Evolutionary conservation across 805 yeast genomes (phyloP).

Genomic region (Scheffersomyces stipitis): DNA sequence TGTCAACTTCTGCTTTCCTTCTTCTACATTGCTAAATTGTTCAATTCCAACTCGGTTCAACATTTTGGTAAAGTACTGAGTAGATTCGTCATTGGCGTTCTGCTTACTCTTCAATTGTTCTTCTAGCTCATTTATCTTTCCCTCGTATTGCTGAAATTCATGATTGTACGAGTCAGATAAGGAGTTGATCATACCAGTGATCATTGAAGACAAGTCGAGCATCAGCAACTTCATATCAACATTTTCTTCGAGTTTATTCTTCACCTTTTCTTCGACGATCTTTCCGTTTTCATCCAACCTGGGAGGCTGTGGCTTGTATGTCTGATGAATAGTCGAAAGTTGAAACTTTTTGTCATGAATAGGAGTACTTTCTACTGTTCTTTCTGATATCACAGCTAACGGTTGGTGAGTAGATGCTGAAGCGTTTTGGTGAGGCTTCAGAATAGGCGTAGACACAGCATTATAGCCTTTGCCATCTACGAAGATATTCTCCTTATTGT

Average conservation of each 20-base stretch:
- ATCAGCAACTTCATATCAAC: constrained; percentile 24
- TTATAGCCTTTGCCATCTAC: constrained; percentile 30
- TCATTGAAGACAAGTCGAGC: constrained; percentile 35
- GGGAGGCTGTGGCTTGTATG: constrained; percentile 35
- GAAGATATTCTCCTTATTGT: constrained; percentile 51
- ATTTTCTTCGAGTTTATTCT: constrained; percentile 14
- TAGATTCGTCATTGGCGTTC: constrained; percentile 37
- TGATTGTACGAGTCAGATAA: constrained; percentile 55
- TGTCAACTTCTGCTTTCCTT: constrained; percentile 22
- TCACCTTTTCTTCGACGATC: constrained; percentile 12
- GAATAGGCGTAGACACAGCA: constrained; percentile 32
- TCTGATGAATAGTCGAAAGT: constrained; percentile 7
- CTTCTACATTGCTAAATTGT: constrained; percentile 21
- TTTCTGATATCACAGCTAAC: constrained; percentile 32
- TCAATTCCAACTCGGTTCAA: constrained; percentile 30
- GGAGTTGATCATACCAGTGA: constrained; percentile 45
- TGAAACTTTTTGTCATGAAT: constrained; percentile 5
- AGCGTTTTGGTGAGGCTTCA: constrained; percentile 9
- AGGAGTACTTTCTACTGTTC: constrained; percentile 30
- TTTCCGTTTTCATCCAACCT: constrained; percentile 31
- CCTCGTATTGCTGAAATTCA: constrained; percentile 41
- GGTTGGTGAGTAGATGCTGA: constrained; percentile 20
- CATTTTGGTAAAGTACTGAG: constrained; percentile 24
- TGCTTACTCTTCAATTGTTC: constrained; percentile 52
- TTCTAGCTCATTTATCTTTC: constrained; percentile 18